Base-by-base conservation (phyloP, 225 moss, liverwort and hornwort genomes). In the Polytrichum commune region DNA sequence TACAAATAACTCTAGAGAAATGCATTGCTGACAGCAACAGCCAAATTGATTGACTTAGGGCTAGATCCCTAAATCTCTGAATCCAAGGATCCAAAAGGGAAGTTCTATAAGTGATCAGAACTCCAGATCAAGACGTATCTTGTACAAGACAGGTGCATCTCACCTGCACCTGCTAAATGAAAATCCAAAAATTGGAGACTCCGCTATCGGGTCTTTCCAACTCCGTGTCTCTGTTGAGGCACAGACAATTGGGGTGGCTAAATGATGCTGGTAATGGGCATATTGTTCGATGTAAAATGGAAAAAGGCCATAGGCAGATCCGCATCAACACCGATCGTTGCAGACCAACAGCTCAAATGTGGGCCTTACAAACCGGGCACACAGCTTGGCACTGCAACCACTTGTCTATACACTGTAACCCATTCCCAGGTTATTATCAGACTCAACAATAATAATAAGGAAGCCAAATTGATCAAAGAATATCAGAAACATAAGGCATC, bases 311-410 rank as follows among this genome's bases (percentile, higher is more conserved):
- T 46, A 16, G 16, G 16, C 46, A 46, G 13, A 13, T 13, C 46
- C 16, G 16, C 46, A 46, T 46, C 38, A 38, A 38, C 1, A 3
- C 13, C 13, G 38, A 10, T 38, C 16, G 16, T 46, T 46, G 46
- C 46, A 16, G 0, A 13, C 46, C 13, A 16, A 10, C 54, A 63
- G 35, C 62, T 70, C 53, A 76, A 55, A 92, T 92, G 69, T 92
- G 86, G 26, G 88, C 92, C 88, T 90, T 92, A 63, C 92, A 92
- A 19, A 92, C 82, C 5, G 92, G 92, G 75, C 92, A 92, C 63
- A 92, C 92, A 13, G 88, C 90, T 79, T 90, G 90, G 66, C 82
- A 81, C 74, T 90, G 90, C 84, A 92, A 78, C 92, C 92, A 92
- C 76, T 86, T 82, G 74, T 92, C 92, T 55, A 92, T 90, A 74